A percentile compares a stretch with the other conserved stretches of the same genome.
phyloP scores from a whole-genome alignment of 2,329 filamentous ascomycete genomes.

The Exophiala dermatitidis region DNA sequence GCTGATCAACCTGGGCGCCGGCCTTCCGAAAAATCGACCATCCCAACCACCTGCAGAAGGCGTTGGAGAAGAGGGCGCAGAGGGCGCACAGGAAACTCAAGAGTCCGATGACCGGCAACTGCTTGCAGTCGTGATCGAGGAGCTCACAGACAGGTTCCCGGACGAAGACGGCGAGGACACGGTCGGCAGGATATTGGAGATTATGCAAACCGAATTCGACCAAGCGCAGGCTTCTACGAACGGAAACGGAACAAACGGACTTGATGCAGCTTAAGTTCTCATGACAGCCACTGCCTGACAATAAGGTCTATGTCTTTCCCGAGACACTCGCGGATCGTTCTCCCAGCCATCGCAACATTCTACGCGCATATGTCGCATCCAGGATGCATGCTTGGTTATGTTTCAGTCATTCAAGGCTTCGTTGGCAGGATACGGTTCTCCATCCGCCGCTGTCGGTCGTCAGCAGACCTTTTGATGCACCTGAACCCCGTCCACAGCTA shows the following conservation, averaged over 20 bases:
- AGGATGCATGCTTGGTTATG: no score
- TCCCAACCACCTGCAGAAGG: constrained; percentile 1
- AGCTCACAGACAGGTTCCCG: constrained; percentile 25
- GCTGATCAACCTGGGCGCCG: constrained; percentile 42
- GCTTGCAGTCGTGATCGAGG: constrained; percentile 23
- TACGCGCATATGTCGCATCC: no score
- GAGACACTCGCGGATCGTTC: no score
- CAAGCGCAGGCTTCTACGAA: constrained; percentile 2
- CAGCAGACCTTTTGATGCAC: no score
- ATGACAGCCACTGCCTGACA: neutral
- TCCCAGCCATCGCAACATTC: no score
- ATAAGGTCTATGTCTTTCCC: no score
- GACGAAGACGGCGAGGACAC: constrained; percentile 23
- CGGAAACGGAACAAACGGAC: constrained; percentile 6
- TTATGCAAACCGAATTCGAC: constrained; percentile 12
- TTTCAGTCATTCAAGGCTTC: no score
- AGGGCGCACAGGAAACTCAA: constrained; percentile 10
- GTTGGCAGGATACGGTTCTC: no score
- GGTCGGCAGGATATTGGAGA: constrained; percentile 21
- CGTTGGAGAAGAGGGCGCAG: constrained; percentile 13
- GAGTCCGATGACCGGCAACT: constrained; percentile 17
- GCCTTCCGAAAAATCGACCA: constrained; percentile 25
- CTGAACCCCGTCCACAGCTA: no score
- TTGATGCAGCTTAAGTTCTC: neutral
- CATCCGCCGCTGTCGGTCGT: no score